A percentile compares a stretch with the other conserved stretches of the same genome.
These are phyloP conservation scores for Pythium plurisporium DNA, from an alignment of 352 stramenopile species.

Conservation along the genomic window DNA sequence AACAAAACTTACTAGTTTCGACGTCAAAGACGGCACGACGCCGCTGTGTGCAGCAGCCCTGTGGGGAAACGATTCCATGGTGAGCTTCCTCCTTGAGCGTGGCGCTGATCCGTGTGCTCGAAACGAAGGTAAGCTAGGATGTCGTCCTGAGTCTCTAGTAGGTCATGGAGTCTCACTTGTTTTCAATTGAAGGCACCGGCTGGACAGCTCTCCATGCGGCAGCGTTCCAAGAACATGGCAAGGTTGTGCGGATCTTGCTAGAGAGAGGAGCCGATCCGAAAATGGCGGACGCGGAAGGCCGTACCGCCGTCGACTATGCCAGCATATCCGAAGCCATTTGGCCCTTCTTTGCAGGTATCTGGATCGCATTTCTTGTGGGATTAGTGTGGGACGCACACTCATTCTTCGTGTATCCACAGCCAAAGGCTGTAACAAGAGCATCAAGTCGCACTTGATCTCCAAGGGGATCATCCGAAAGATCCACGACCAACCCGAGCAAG, in stretches of 20 bases:
- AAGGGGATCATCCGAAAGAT: conserved; percentile 41
- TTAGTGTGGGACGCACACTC: neutral
- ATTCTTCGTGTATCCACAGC: conserved; percentile 11
- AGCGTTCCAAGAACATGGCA: conserved; percentile 39
- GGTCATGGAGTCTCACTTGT: no score
- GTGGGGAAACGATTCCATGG: conserved; percentile 36
- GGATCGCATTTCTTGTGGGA: no score
- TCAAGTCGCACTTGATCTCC: conserved; percentile 27
- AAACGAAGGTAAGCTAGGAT: conserved; percentile 27
- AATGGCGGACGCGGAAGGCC: conserved; percentile 23
- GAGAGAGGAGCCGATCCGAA: conserved; percentile 30
- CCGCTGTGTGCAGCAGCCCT: conserved; percentile 31
- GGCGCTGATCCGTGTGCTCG: conserved; percentile 24
- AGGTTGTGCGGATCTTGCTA: conserved; percentile 32
- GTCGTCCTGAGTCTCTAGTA: no score
- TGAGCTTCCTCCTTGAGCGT: conserved; percentile 27
- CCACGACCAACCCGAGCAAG: conserved; percentile 27
- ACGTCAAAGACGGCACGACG: conserved; percentile 25
- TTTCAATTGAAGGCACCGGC: conserved; percentile 15
- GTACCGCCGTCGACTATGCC: conserved; percentile 31
- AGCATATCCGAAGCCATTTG: conserved; percentile 42
- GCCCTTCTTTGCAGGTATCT: conserved; percentile 37
- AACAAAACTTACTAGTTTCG: no score
- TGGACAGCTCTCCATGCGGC: conserved; percentile 38
- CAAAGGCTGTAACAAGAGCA: conserved; percentile 28